These are phyloP conservation scores for Ambrosia artemisiifolia DNA, from an alignment of 129 eudicot species.

Conservation along the genomic window DNA sequence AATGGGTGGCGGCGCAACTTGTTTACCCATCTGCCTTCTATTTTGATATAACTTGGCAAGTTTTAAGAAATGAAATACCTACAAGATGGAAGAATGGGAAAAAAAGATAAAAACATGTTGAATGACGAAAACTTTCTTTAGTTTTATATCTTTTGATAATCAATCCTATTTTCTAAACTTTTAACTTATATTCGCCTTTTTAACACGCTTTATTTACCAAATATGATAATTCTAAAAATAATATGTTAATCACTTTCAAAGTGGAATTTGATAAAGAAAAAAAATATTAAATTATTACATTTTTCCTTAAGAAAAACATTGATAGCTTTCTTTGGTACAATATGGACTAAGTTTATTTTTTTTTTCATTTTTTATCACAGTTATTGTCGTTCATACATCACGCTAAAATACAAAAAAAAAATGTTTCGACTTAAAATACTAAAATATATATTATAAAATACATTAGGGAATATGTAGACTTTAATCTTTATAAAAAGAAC, in stretches of 20 bases:
- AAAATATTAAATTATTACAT: too few species aligned
- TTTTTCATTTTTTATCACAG: background rate
- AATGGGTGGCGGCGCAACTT: too few species aligned
- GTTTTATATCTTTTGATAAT: too few species aligned
- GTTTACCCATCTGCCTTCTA: too few species aligned
- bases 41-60: too few species aligned
- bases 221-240: background rate
- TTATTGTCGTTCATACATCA: background rate
- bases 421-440: background rate
- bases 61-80: too few species aligned
- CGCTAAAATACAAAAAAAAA: background rate
- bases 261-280: background rate
- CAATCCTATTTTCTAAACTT: too few species aligned
- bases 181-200: too few species aligned
- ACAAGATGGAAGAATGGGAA: too few species aligned
- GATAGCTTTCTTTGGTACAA: slow-evolving; percentile 3
- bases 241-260: background rate
- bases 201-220: too few species aligned
- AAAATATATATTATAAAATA: background rate
- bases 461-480: background rate
- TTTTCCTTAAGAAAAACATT: background rate
- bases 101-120: too few species aligned
- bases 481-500: background rate
- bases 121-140: too few species aligned
- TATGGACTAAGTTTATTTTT: background rate